These are phyloP conservation scores for Nyctanthes arbortristis DNA, from an alignment of 257 asterid genomes.

Conservation along the genomic window DNA sequence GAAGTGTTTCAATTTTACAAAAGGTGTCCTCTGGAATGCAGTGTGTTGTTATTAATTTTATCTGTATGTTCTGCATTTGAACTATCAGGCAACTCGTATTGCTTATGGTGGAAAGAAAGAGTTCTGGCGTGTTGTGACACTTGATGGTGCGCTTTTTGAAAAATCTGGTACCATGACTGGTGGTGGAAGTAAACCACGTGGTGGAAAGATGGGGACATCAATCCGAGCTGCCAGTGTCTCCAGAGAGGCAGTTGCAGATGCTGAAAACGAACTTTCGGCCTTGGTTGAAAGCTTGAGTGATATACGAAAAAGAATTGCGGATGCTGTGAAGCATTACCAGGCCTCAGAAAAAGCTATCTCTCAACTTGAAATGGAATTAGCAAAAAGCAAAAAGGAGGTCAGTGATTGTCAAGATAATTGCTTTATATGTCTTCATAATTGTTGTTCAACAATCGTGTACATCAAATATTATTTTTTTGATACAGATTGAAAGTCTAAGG, in stretches of 20 bases:
- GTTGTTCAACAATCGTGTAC: neutral
- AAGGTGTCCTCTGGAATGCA: neutral
- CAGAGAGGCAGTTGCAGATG: conserved; percentile 67
- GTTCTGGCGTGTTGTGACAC: conserved; percentile 84
- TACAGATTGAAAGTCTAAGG: conserved; percentile 76
- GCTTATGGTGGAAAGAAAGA: conserved; percentile 78
- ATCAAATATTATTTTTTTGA: conserved; percentile 5
- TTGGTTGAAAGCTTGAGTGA: conserved; percentile 54
- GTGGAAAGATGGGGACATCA: conserved; percentile 96
- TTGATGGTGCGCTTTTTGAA: conserved; percentile 92
- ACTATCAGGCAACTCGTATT: conserved; percentile 76
- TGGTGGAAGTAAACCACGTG: conserved; percentile 91
- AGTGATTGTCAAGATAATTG: conserved; percentile 11
- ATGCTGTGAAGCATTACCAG: conserved; percentile 53
- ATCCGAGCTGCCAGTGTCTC: conserved; percentile 79
- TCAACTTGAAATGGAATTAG: conserved; percentile 76
- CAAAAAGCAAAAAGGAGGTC: conserved; percentile 87
- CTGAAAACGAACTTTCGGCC: conserved; percentile 73
- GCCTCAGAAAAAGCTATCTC: conserved; percentile 70
- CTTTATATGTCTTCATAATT: conserved; percentile 14
- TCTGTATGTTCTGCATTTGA: conserved; percentile 10
- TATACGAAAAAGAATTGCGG: conserved; percentile 53
- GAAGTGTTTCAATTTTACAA: neutral
- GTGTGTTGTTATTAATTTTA: neutral
- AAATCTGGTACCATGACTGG: conserved; percentile 98